Evolutionary conservation across 2,329 filamentous ascomycete genomes (phyloP).

Genomic region (Pseudogymnoascus sp.): DNA sequence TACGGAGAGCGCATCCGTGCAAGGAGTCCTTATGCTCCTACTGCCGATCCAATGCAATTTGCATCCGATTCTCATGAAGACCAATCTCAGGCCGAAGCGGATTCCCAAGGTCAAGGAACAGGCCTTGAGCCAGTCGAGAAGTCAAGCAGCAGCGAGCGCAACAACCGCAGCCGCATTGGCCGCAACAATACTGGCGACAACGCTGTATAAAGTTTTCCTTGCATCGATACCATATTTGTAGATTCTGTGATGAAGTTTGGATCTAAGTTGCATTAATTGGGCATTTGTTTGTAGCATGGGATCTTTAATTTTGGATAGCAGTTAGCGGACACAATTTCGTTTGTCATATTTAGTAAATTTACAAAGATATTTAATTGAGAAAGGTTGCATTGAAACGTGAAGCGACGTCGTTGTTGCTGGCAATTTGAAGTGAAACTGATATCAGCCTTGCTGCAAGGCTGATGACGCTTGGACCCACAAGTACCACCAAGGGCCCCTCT

Average conservation of each 20-base stretch:
- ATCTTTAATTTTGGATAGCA: not conserved
- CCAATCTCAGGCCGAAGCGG: not conserved
- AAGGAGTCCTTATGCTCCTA: slow-evolving; percentile 50
- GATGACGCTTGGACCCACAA: not conserved
- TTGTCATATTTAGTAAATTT: not conserved
- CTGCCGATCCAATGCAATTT: slow-evolving; percentile 16
- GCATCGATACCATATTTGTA: not conserved
- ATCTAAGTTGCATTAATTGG: not conserved
- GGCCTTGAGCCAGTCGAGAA: not conserved
- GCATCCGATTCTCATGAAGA: not conserved
- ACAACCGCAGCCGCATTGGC: not conserved
- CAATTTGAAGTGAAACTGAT: not conserved
- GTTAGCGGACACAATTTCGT: not conserved
- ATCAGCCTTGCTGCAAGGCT: slow-evolving; percentile 8
- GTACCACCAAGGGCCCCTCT: not conserved
- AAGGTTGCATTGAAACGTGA: not conserved
- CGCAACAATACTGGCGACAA: not conserved
- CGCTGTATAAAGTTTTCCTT: not conserved
- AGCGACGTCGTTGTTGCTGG: not conserved
- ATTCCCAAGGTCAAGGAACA: not conserved
- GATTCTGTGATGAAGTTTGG: not conserved
- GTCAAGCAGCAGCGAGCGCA: not conserved
- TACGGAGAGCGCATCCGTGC: slow-evolving; percentile 52
- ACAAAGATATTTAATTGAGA: not conserved
- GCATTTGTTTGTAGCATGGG: not conserved